A percentile compares a stretch with the other conserved stretches of the same genome.
These are phyloP conservation scores for Penicillium salamii DNA, from an alignment of 495 filamentous ascomycete species.

Conservation along the genomic window DNA sequence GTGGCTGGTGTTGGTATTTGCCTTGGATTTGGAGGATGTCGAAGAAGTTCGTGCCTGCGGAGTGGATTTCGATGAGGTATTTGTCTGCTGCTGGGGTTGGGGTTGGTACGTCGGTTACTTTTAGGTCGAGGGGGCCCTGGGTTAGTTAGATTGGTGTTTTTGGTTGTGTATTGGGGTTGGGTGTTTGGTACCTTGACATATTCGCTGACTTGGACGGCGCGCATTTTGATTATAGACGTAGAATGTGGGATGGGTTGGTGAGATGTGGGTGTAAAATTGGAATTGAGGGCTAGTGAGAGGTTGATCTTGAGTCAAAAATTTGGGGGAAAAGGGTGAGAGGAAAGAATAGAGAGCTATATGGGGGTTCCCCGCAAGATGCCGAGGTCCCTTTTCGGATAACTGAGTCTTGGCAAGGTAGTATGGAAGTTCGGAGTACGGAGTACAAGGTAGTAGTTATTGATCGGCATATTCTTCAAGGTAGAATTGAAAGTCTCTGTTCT, in stretches of 20 bases:
- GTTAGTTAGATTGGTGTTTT: conserved; percentile 11
- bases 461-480: too few species aligned
- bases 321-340: background rate
- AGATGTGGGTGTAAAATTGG: background rate
- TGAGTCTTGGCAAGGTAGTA: conserved; percentile 2
- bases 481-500: too few species aligned
- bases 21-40: conserved; percentile 88
- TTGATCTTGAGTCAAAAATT: background rate
- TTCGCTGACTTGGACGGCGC: conserved; percentile 75
- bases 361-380: conserved; percentile 25
- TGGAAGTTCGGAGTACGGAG: too few species aligned
- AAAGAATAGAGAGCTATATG: background rate
- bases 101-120: conserved; percentile 67
- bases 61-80: conserved; percentile 88
- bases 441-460: too few species aligned
- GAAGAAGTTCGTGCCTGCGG: conserved; percentile 91
- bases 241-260: background rate
- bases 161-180: conserved; percentile 1
- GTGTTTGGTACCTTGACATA: conserved; percentile 68
- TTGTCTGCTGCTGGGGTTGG: conserved; percentile 65
- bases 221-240: conserved; percentile 68
- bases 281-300: background rate
- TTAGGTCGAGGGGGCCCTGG: conserved; percentile 76
- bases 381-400: conserved; percentile 30
- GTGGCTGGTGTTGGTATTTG: conserved; percentile 66